Conservation (phyloP, 257 asterid species). For the Galeopsis tetrahit region DNA sequence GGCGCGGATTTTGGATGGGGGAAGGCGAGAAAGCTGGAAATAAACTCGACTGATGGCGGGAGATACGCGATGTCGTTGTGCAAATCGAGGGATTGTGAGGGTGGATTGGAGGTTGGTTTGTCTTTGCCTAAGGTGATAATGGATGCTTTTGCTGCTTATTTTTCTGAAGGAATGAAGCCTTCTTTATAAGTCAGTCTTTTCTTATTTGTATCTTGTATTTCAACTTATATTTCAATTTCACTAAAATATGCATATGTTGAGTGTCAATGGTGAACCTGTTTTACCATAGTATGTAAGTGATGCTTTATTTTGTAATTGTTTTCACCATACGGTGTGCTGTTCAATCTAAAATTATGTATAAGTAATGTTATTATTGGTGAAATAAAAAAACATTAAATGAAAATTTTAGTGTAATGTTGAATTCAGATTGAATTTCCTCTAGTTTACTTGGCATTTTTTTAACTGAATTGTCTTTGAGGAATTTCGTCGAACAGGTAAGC, state of each 20-base stretch:
- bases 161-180: slow-evolving; percentile 18
- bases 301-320: slow-evolving; percentile 1
- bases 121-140: slow-evolving; percentile 32
- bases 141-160: slow-evolving; percentile 34
- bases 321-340: neutral
- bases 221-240: neutral
- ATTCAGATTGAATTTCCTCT: neutral
- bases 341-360: neutral
- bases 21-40: slow-evolving; percentile 42
- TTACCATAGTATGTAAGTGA: neutral
- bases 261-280: neutral
- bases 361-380: neutral
- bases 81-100: slow-evolving; percentile 33
- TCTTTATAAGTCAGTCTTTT: neutral
- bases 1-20: slow-evolving; percentile 54
- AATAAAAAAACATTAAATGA: too few species aligned
- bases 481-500: neutral
- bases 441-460: neutral
- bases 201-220: too few species aligned
- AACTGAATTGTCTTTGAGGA: neutral
- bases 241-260: neutral
- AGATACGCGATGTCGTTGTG: slow-evolving; percentile 39
- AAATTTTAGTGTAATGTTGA: too few species aligned
- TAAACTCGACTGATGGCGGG: slow-evolving; percentile 43
- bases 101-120: slow-evolving; percentile 44